These are phyloP conservation scores for Exophiala sp. DNA, from an alignment of 2,329 filamentous ascomycete species.

Conservation along the genomic window DNA sequence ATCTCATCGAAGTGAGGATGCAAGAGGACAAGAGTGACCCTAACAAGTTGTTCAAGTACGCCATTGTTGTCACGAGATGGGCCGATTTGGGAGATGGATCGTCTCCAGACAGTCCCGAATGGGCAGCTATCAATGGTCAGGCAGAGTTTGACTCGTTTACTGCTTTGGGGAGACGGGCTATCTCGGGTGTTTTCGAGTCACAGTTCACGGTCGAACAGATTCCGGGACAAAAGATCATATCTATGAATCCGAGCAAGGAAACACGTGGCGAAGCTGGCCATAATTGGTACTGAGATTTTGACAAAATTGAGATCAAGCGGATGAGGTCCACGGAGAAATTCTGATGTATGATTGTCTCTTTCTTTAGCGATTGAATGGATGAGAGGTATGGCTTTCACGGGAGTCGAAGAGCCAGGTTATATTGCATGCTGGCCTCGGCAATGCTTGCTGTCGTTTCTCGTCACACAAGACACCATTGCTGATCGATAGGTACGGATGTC, in stretches of 20 bases:
- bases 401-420: too few relatives aligned
- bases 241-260: slow-evolving; percentile 56
- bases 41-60: slow-evolving; percentile 53
- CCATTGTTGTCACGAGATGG: slow-evolving; percentile 60
- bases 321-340: too few relatives aligned
- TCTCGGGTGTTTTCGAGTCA: slow-evolving; percentile 59
- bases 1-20: slow-evolving; percentile 58
- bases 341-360: too few relatives aligned
- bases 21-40: slow-evolving; percentile 52
- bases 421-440: too few relatives aligned
- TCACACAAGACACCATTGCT: too few relatives aligned
- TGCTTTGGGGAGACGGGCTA: slow-evolving; percentile 51
- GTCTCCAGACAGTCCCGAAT: slow-evolving; percentile 50
- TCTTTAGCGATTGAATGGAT: too few relatives aligned
- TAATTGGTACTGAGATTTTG: slow-evolving; percentile 58
- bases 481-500: too few relatives aligned
- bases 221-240: slow-evolving; percentile 57
- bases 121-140: slow-evolving; percentile 53
- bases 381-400: too few relatives aligned
- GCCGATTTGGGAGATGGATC: slow-evolving; percentile 58
- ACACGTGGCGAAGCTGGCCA: slow-evolving; percentile 54
- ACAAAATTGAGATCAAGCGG: too few relatives aligned
- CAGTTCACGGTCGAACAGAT: slow-evolving; percentile 52
- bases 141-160: slow-evolving; percentile 53
- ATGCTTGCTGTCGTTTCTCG: too few relatives aligned